Evolutionary conservation across 2,329 filamentous ascomycete species (phyloP).

Genomic region (Graphiopsis chlorocephala): DNA sequence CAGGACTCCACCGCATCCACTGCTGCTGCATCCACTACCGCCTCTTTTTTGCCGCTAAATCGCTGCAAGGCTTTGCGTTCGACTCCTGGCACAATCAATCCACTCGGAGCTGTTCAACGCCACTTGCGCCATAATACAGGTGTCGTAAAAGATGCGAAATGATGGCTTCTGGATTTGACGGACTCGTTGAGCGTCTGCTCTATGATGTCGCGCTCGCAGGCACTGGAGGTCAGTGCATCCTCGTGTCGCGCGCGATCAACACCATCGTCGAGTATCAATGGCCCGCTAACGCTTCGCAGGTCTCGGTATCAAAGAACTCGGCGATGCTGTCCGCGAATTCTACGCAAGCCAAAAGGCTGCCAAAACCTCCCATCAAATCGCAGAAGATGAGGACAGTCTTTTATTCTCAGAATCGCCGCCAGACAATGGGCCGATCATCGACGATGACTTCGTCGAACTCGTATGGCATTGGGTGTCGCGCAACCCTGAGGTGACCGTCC

Average conservation of each 20-base stretch:
- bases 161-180: conserved; percentile 46
- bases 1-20: not conserved
- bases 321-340: conserved; percentile 2
- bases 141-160: conserved; percentile 5
- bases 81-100: conserved; percentile 7
- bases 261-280: not conserved
- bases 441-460: conserved; percentile 51
- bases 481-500: conserved; percentile 56
- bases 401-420: conserved; percentile 28
- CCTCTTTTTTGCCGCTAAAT: conserved; percentile 9
- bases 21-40: not conserved
- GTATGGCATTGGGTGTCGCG: conserved; percentile 58
- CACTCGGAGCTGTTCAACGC: not conserved
- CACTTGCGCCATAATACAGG: not conserved
- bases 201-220: conserved; percentile 59
- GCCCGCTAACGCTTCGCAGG: conserved; percentile 12
- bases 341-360: conserved; percentile 1
- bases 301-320: conserved; percentile 11
- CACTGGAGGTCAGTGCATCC: conserved; percentile 51
- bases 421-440: conserved; percentile 35
- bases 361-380: not conserved
- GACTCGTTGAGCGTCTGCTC: conserved; percentile 57
- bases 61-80: conserved; percentile 2
- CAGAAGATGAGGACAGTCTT: conserved; percentile 19
- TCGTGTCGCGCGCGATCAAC: conserved; percentile 10